Evolutionary conservation across 2,329 filamentous ascomycete species (phyloP).

Genomic region (Xylariaceae sp.): DNA sequence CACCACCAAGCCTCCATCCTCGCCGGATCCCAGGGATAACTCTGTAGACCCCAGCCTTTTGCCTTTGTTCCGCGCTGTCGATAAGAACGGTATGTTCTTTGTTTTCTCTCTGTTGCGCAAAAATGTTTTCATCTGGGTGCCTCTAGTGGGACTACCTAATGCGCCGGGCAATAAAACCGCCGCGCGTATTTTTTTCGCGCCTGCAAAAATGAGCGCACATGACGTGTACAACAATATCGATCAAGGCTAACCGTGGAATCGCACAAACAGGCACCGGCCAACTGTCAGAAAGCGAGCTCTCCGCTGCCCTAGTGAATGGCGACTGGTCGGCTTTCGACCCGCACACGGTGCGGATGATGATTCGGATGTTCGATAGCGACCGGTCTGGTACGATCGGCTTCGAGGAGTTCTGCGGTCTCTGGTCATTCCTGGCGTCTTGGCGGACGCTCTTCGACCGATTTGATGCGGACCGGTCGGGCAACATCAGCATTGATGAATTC

Average conservation of each 20-base stretch:
- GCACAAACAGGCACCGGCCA: conserved; percentile 60
- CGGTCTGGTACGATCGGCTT: conserved; percentile 85
- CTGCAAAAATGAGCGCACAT: conserved; percentile 1
- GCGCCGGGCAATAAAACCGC: background rate
- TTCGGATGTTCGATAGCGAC: conserved; percentile 97
- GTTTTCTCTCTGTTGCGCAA: background rate
- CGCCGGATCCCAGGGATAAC: conserved; percentile 50
- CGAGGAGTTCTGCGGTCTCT: conserved; percentile 92
- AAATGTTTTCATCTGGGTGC: background rate
- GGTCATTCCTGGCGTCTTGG: conserved; percentile 95
- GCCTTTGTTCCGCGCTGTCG: conserved; percentile 84
- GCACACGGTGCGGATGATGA: conserved; percentile 97
- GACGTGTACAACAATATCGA: background rate
- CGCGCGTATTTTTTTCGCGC: too few species aligned
- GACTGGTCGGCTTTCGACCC: conserved; percentile 93
- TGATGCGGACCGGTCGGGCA: conserved; percentile 79
- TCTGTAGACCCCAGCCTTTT: conserved; percentile 68
- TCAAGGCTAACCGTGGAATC: conserved; percentile 6
- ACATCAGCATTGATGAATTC: conserved; percentile 82
- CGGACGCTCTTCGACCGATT: conserved; percentile 92
- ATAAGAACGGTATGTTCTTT: conserved; percentile 63
- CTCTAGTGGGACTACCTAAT: background rate
- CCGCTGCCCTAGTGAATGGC: conserved; percentile 87
- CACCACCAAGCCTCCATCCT: conserved; percentile 59
- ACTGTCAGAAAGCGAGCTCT: conserved; percentile 80